These are phyloP conservation scores for Trebouxia sp. DNA, from an alignment of 139 green algal genomes.

Conservation along the genomic window DNA sequence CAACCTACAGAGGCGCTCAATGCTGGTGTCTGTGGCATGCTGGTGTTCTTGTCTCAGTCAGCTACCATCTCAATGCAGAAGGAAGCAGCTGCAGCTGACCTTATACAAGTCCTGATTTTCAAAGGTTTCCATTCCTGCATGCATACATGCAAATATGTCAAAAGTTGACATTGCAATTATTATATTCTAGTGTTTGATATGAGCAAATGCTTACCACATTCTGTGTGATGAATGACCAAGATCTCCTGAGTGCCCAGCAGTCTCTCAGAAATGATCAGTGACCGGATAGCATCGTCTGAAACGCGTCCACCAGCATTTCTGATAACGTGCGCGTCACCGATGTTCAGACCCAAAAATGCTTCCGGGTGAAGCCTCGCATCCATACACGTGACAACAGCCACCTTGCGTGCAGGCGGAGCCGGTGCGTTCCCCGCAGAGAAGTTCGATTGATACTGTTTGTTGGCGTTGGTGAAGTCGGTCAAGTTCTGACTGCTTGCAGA, in stretches of 20 bases:
- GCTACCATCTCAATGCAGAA: background rate
- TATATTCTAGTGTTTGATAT: too few relatives aligned
- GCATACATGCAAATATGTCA: background rate
- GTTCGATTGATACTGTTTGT: background rate
- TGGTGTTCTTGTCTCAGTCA: too few relatives aligned
- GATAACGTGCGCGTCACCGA: conserved; percentile 61
- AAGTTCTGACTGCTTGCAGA: too few relatives aligned
- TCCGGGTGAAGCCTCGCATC: conserved; percentile 49
- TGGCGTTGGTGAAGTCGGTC: background rate
- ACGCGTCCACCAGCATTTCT: conserved; percentile 68
- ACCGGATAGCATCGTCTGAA: conserved; percentile 42
- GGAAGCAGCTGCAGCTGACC: background rate
- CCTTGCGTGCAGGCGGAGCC: conserved; percentile 30
- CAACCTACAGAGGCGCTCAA: background rate
- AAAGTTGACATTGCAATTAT: too few relatives aligned
- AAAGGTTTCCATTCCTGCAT: conserved; percentile 1
- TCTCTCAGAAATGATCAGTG: conserved; percentile 64
- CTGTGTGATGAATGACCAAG: conserved; percentile 69
- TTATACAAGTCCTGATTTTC: conserved; percentile 8
- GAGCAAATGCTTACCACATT: conserved; percentile 72
- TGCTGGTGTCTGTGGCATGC: too few relatives aligned
- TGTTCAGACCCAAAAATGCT: conserved; percentile 51
- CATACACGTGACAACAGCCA: conserved; percentile 44
- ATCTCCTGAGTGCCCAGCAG: conserved; percentile 72
- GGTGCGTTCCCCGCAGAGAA: conserved; percentile 14